phyloP scores from a whole-genome alignment of 1,284 basidiomycete species.

The Cystobasidiaceae sp. region DNA sequence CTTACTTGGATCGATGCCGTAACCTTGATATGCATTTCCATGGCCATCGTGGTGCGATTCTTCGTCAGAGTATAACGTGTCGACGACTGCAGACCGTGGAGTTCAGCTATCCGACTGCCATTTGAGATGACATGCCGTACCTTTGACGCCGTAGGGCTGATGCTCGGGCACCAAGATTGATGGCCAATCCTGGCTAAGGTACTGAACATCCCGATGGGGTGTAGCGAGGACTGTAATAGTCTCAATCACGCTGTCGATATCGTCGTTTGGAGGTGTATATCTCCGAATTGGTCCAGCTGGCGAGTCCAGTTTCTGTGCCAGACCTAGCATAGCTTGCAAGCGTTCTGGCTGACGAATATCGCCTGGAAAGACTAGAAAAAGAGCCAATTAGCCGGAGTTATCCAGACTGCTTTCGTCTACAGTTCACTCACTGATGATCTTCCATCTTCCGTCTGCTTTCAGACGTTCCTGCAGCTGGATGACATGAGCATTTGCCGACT shows the following conservation, averaged over 20 bases:
- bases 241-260: conserved; percentile 40
- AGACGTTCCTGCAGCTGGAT: conserved; percentile 32
- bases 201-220: conserved; percentile 33
- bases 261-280: conserved; percentile 32
- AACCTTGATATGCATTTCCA: conserved; percentile 44
- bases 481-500: conserved; percentile 32
- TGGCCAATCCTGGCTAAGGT: conserved; percentile 31
- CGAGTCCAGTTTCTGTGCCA: conserved; percentile 34
- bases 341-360: conserved; percentile 31
- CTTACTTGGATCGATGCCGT: conserved; percentile 41
- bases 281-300: conserved; percentile 30
- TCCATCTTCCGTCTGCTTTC: conserved; percentile 30
- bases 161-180: conserved; percentile 34
- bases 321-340: conserved; percentile 10
- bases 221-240: conserved; percentile 38
- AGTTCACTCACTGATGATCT: conserved; percentile 19
- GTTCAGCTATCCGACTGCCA: neutral
- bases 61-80: conserved; percentile 43
- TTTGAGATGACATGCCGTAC: conserved; percentile 14
- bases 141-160: conserved; percentile 32
- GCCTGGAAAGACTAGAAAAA: conserved; percentile 35
- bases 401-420: neutral
- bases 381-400: neutral
- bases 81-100: conserved; percentile 21
- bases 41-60: conserved; percentile 43